Evolutionary conservation across 139 green algal species (phyloP), one percentile per base, ranked within the genome.

Genomic region (Yamagishiella unicocca): DNA sequence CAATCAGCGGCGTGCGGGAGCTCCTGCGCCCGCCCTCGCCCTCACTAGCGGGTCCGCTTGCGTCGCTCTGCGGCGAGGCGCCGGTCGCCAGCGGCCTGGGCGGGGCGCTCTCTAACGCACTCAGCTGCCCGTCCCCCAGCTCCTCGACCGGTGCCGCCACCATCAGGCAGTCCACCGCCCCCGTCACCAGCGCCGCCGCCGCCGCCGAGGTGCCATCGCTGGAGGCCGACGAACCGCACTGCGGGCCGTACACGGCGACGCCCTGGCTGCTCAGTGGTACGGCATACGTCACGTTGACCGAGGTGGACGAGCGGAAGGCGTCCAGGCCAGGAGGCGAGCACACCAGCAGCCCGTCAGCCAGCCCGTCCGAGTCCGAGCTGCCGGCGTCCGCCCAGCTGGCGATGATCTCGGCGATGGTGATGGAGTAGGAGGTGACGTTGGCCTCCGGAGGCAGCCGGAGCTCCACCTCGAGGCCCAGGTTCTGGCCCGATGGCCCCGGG

Each of bases 241-340:
- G 45, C 2, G 74, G 54, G 74, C 46, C 50, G 46, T 68, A 82
- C 21, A 43, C 43, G 7, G 33, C 24, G 22, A 54, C 76, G 33
- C 76, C 76, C 37, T 71, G 53, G 25, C 2, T 71, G 54, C 37
- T 83, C 24, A 83, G 76, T 22, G 76, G 76, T 25, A 83, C 76
- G 22, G 76, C 76, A 27, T 83, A 83, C 19, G 54, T 71, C 33
- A 83, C 76, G 33, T 83, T 54, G 5, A 83, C 33, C 1, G 35
- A 12, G 19, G 76, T 54, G 33, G 53, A 71, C 33, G 76, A 40
- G 35, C 76, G 76, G 53, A 83, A 82, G 21, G 21, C 4, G 37
- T 54, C 76, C 21, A 83, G 55, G 2, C 22, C 33, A 8, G 76
- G 74, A 19, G 54, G 54, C 8, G 12, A 22, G 76, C 53, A 83